Evolutionary conservation across 495 filamentous ascomycete genomes (phyloP).

Genomic region (Talaromyces stipitatus): DNA sequence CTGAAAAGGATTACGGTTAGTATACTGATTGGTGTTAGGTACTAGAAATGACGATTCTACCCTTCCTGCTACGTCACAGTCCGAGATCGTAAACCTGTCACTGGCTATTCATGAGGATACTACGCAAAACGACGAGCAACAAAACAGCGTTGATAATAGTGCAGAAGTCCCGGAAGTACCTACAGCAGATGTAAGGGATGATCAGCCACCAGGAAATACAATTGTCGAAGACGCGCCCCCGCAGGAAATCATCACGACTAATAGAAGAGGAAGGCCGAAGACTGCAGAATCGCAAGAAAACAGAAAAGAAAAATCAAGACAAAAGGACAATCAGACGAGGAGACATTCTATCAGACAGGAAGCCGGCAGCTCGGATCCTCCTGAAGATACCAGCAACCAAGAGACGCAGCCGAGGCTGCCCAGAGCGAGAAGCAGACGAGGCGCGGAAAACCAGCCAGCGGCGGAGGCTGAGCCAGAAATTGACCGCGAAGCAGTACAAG

Average conservation of each 20-base stretch:
- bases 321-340: neutral
- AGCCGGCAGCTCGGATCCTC: neutral
- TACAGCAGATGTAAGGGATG: neutral
- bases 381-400: neutral
- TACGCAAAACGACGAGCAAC: neutral
- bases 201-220: neutral
- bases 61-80: neutral
- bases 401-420: neutral
- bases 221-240: constrained; percentile 8
- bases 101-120: neutral
- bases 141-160: neutral
- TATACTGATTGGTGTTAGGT: neutral
- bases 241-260: neutral
- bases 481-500: neutral
- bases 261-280: neutral
- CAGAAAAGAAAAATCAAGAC: neutral
- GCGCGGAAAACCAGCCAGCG: neutral
- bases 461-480: constrained; percentile 4
- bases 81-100: neutral
- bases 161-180: neutral
- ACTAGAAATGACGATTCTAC: neutral
- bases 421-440: neutral
- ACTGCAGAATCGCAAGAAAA: neutral
- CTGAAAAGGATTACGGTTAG: neutral
- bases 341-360: neutral